Conservation (phyloP, 2,329 filamentous ascomycete species). For the Lecanicillium sp. region DNA sequence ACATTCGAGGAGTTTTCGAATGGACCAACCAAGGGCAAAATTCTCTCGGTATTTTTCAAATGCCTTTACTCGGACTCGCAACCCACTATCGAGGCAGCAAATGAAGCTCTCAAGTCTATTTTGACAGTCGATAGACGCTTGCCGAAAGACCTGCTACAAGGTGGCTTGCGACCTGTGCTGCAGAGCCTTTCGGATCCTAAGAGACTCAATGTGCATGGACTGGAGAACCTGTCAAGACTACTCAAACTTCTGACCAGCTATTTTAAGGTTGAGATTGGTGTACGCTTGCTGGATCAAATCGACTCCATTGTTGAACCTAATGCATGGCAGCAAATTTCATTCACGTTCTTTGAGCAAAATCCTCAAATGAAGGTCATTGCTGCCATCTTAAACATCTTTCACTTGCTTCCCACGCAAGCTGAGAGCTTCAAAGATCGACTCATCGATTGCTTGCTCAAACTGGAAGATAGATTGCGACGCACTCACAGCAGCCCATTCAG, state of each 20-base stretch:
- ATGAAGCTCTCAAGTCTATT: constrained; percentile 80
- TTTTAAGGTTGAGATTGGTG: constrained; percentile 97
- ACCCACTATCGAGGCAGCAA: constrained; percentile 88
- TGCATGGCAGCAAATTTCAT: constrained; percentile 81
- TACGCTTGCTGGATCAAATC: constrained; percentile 87
- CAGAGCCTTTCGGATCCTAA: constrained; percentile 94
- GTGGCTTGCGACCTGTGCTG: constrained; percentile 87
- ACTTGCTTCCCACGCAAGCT: constrained; percentile 84
- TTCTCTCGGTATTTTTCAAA: constrained; percentile 96
- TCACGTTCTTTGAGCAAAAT: constrained; percentile 90
- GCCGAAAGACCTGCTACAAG: constrained; percentile 90
- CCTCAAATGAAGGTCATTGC: constrained; percentile 89
- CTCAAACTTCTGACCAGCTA: constrained; percentile 92
- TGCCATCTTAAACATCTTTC: constrained; percentile 93
- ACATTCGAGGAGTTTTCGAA: constrained; percentile 85
- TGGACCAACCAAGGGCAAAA: constrained; percentile 55
- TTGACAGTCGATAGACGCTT: constrained; percentile 83
- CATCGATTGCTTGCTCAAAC: constrained; percentile 79
- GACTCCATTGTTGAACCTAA: constrained; percentile 78
- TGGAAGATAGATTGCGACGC: constrained; percentile 76
- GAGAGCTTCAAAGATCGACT: constrained; percentile 85
- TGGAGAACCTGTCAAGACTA: constrained; percentile 85
- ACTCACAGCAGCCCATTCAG: constrained; percentile 91
- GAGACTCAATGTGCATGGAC: constrained; percentile 75
- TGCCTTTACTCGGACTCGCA: constrained; percentile 88